phyloP scores from a whole-genome alignment of 2,329 filamentous ascomycete species.

The Paecilomyces sp. region DNA sequence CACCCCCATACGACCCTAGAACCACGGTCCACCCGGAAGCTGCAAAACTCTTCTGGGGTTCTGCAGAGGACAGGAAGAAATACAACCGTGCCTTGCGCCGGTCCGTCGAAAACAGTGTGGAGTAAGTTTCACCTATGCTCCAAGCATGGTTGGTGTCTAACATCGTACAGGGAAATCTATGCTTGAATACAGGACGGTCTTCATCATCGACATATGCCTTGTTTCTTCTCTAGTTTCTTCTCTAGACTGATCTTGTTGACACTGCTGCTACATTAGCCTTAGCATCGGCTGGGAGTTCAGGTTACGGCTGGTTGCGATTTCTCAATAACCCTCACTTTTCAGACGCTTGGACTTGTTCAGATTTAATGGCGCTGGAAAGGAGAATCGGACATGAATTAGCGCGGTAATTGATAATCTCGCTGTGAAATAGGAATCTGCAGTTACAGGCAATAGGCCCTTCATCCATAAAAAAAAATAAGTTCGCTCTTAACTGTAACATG shows the following conservation, averaged over 20 bases:
- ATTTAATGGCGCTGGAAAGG: not conserved
- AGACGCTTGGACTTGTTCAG: not conserved
- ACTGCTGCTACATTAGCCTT: not conserved
- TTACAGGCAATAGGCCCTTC: not conserved
- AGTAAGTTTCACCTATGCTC: constrained; percentile 15
- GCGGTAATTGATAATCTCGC: not conserved
- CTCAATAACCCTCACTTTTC: not conserved
- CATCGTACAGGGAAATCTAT: not conserved
- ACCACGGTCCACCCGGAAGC: constrained; percentile 83
- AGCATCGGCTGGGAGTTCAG: not conserved
- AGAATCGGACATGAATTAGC: not conserved
- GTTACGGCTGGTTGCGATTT: not conserved
- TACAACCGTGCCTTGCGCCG: constrained; percentile 77
- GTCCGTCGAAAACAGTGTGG: constrained; percentile 52
- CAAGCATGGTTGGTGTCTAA: not conserved
- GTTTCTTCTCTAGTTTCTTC: not conserved
- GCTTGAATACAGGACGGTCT: not conserved
- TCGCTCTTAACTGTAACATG: not conserved
- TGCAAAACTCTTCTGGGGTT: constrained; percentile 79
- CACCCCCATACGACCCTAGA: constrained; percentile 81
- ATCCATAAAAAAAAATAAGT: not conserved
- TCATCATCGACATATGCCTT: not conserved
- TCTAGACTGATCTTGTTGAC: not conserved
- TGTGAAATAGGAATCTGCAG: not conserved
- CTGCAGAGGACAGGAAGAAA: constrained; percentile 66